Evolutionary conservation across 148 eudicot species (phyloP).

Genomic region (Cornus florida): DNA sequence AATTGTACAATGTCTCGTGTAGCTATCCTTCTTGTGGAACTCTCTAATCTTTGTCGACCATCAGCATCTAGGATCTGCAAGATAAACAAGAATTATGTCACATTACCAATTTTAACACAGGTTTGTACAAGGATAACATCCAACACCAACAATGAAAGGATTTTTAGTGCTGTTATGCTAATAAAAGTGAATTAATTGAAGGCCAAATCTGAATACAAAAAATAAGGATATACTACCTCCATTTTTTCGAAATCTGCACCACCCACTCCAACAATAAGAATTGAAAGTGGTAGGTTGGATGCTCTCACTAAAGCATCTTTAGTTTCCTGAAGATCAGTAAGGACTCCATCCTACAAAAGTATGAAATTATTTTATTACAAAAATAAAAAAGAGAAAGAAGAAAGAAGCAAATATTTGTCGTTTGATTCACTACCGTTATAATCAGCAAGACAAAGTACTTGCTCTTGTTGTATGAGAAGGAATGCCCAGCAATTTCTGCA

Average conservation of each 20-base stretch:
- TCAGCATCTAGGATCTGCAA: conserved; percentile 88
- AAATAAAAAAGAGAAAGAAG: neutral
- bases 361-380: neutral
- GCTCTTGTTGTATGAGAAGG: conserved; percentile 37
- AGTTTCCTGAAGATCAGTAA: conserved; percentile 88
- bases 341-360: conserved; percentile 71
- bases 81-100: too few relatives aligned
- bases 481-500: conserved; percentile 63
- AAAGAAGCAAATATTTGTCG: conserved; percentile 34
- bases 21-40: conserved; percentile 38
- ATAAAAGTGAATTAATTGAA: too few relatives aligned
- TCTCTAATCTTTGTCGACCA: conserved; percentile 65
- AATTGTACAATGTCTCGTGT: conserved; percentile 59
- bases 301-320: conserved; percentile 73
- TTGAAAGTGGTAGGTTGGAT: conserved; percentile 59
- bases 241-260: conserved; percentile 48
- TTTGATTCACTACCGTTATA: conserved; percentile 56
- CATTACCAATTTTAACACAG: too few relatives aligned
- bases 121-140: too few relatives aligned
- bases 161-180: too few relatives aligned
- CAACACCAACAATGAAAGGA: too few relatives aligned
- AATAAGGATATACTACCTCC: conserved; percentile 51
- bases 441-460: conserved; percentile 75
- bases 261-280: too few relatives aligned
- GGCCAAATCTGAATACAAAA: neutral